Evolutionary conservation across 306 rosid genomes (phyloP).

Genomic region (Fagus crenata): DNA sequence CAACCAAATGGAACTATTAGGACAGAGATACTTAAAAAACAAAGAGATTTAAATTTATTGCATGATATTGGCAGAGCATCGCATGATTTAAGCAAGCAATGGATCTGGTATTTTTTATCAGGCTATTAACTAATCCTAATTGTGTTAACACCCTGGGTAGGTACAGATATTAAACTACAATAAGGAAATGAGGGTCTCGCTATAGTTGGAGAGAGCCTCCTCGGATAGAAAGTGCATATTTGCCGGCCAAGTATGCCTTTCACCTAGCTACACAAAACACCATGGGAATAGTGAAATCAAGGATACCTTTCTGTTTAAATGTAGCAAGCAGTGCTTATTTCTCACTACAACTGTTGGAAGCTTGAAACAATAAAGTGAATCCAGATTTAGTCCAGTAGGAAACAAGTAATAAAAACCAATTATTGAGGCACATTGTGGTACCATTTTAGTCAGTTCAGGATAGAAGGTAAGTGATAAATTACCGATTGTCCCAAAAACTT

Average conservation of each 20-base stretch:
- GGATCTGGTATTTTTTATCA: not conserved
- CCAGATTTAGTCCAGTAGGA: not conserved
- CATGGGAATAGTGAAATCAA: too few relatives aligned
- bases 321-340: too few relatives aligned
- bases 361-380: not conserved
- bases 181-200: not conserved
- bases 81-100: not conserved
- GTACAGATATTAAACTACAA: not conserved
- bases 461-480: not conserved
- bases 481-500: too few relatives aligned
- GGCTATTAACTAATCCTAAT: not conserved
- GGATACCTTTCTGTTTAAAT: too few relatives aligned
- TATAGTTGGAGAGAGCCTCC: too few relatives aligned
- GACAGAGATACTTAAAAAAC: slow-evolving; percentile 6
- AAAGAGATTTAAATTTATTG: not conserved
- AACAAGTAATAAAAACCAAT: not conserved
- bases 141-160: not conserved
- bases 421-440: not conserved
- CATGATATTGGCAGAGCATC: not conserved
- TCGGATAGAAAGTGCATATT: too few relatives aligned
- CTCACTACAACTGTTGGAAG: not conserved
- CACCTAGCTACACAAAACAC: too few relatives aligned
- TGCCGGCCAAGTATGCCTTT: too few relatives aligned
- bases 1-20: slow-evolving; percentile 28
- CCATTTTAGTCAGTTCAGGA: not conserved